phyloP scores from a whole-genome alignment of 805 yeast species.

The Zygosaccharomyces bisporus region DNA sequence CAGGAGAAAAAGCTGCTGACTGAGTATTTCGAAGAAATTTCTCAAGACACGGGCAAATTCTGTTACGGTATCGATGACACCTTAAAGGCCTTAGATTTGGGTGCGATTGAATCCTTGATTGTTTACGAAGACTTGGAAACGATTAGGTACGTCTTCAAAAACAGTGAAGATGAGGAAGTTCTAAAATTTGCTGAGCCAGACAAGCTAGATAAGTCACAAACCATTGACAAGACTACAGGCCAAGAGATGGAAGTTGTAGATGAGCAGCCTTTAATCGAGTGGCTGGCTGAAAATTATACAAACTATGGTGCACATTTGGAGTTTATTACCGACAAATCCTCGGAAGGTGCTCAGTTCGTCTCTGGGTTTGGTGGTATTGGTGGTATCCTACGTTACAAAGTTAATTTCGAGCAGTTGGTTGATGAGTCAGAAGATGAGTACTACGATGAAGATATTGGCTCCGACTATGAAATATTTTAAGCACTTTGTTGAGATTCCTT shows the following conservation, averaged over 20 bases:
- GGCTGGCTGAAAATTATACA: slow-evolving; percentile 97
- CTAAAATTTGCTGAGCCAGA: slow-evolving; percentile 70
- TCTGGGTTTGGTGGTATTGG: slow-evolving; percentile 99
- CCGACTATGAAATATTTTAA: slow-evolving; percentile 39
- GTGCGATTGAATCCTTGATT: slow-evolving; percentile 90
- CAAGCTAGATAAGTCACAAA: slow-evolving; percentile 68
- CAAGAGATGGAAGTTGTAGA: slow-evolving; percentile 84
- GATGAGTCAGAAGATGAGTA: slow-evolving; percentile 88
- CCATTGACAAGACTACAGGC: slow-evolving; percentile 81
- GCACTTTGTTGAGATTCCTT: slow-evolving; percentile 3
- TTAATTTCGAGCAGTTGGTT: slow-evolving; percentile 91
- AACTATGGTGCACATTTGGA: slow-evolving; percentile 93
- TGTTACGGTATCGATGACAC: slow-evolving; percentile 98
- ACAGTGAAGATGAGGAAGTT: slow-evolving; percentile 73
- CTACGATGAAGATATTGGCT: slow-evolving; percentile 60
- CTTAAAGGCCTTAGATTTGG: slow-evolving; percentile 89
- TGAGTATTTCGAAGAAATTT: slow-evolving; percentile 91
- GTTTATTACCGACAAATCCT: slow-evolving; percentile 92
- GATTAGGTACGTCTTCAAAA: slow-evolving; percentile 78
- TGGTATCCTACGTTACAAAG: slow-evolving; percentile 91
- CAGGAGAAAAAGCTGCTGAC: slow-evolving; percentile 96
- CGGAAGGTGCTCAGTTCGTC: slow-evolving; percentile 98
- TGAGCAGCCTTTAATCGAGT: slow-evolving; percentile 85
- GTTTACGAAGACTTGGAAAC: slow-evolving; percentile 90
- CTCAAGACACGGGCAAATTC: slow-evolving; percentile 95